Conservation (phyloP, 768 basidiomycete genomes). For the Butyriboletus loyo region DNA sequence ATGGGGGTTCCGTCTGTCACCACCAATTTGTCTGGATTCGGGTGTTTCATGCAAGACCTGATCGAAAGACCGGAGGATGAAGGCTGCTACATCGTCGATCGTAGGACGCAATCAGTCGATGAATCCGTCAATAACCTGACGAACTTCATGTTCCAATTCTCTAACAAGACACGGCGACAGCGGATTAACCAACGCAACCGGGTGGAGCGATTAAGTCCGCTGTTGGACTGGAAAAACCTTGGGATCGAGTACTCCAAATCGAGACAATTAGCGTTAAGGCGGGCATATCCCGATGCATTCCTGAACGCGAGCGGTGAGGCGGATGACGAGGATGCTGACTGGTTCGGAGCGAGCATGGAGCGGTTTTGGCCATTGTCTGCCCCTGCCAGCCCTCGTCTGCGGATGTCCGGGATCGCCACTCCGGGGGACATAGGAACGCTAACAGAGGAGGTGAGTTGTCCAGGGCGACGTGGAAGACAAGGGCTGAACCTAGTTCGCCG, state of each 20-base stretch:
- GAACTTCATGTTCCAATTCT: constrained; percentile 71
- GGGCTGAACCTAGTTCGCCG: not conserved
- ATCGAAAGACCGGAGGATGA: constrained; percentile 94
- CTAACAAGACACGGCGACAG: constrained; percentile 85
- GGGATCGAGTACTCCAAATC: constrained; percentile 98
- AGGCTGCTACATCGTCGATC: constrained; percentile 95
- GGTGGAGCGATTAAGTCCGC: constrained; percentile 88
- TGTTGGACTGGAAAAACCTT: constrained; percentile 98
- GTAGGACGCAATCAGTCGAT: constrained; percentile 84
- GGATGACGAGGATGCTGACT: constrained; percentile 42
- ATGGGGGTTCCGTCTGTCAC: constrained; percentile 99
- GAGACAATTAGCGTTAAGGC: constrained; percentile 82
- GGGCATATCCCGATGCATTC: constrained; percentile 96
- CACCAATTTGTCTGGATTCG: constrained; percentile 97
- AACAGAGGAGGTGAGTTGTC: constrained; percentile 66
- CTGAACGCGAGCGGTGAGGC: constrained; percentile 52
- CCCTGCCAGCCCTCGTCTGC: constrained; percentile 84
- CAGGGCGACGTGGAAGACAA: not conserved
- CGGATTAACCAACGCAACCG: constrained; percentile 98
- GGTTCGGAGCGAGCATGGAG: constrained; percentile 54
- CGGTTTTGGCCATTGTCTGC: constrained; percentile 69
- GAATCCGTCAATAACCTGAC: constrained; percentile 87
- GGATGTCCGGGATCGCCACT: constrained; percentile 73
- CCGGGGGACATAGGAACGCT: constrained; percentile 92
- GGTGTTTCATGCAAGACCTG: constrained; percentile 97